These are phyloP conservation scores for Debaryomyces sp. DNA, from an alignment of 1,139 yeast species.

Conservation along the genomic window DNA sequence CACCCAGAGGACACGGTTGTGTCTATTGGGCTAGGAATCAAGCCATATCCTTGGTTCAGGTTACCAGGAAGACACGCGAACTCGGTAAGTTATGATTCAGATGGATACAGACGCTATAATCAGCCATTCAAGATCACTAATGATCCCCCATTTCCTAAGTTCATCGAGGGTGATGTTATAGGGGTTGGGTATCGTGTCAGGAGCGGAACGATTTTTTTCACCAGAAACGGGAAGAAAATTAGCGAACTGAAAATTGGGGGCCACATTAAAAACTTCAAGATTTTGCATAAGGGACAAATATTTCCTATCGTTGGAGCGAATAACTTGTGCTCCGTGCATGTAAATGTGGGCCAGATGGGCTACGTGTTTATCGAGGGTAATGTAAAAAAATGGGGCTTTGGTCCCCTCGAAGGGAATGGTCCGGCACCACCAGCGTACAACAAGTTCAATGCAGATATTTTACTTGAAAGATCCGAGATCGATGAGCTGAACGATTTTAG, in stretches of 20 bases:
- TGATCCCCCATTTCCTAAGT: constrained; percentile 48
- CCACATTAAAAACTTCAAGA: constrained; percentile 52
- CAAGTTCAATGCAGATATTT: constrained; percentile 55
- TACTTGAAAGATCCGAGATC: constrained; percentile 56
- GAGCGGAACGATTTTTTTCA: constrained; percentile 66
- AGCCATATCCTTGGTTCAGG: constrained; percentile 63
- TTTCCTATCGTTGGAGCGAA: constrained; percentile 59
- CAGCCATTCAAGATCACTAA: constrained; percentile 48
- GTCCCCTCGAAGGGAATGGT: constrained; percentile 60
- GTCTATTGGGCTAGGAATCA: constrained; percentile 49
- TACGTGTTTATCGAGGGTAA: constrained; percentile 62
- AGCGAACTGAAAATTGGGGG: constrained; percentile 73
- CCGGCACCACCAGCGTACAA: constrained; percentile 66
- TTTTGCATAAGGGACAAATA: constrained; percentile 42
- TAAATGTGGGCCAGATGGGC: constrained; percentile 60
- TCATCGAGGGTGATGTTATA: constrained; percentile 62
- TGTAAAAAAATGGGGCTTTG: constrained; percentile 68
- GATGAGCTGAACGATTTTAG: constrained; percentile 51
- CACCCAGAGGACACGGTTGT: constrained; percentile 51
- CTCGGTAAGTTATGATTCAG: constrained; percentile 54
- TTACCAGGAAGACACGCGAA: constrained; percentile 58
- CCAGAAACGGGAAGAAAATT: constrained; percentile 68
- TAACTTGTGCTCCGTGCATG: constrained; percentile 54
- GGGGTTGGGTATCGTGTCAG: constrained; percentile 67
- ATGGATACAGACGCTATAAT: constrained; percentile 53